phyloP scores from a whole-genome alignment of 345 rosid species.

The Brassica juncea region DNA sequence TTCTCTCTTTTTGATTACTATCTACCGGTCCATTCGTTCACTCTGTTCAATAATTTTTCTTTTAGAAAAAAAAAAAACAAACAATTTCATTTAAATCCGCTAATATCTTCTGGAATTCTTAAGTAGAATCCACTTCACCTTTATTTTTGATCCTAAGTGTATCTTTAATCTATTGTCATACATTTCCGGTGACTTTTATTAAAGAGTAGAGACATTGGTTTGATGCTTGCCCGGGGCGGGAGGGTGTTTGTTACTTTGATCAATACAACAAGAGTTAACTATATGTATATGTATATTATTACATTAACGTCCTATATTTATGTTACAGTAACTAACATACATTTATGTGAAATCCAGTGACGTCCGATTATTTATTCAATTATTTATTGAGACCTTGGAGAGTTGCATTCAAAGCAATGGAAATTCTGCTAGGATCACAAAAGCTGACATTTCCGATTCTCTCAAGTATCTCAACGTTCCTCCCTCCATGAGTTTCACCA shows the following conservation, averaged over 20 bases:
- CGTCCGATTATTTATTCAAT: not conserved
- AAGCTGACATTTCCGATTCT: conserved; percentile 69
- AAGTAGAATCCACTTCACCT: too few relatives aligned
- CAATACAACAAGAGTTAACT: not conserved
- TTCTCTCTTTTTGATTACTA: too few relatives aligned
- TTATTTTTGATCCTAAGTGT: too few relatives aligned
- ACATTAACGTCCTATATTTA: not conserved
- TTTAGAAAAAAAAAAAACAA: too few relatives aligned
- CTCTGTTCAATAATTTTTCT: too few relatives aligned
- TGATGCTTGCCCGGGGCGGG: too few relatives aligned
- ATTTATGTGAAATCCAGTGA: not conserved
- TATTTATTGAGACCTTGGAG: not conserved
- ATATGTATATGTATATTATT: not conserved
- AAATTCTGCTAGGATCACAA: conserved; percentile 63
- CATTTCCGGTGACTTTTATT: too few relatives aligned
- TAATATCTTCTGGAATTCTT: too few relatives aligned
- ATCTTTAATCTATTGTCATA: too few relatives aligned
- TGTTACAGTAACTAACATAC: conserved; percentile 8
- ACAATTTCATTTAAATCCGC: too few relatives aligned
- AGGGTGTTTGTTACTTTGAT: not conserved
- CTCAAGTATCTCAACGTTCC: conserved; percentile 77
- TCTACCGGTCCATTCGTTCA: too few relatives aligned
- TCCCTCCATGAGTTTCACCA: conserved; percentile 71
- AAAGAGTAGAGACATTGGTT: too few relatives aligned
- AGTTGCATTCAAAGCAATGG: conserved; percentile 47